Percentiles rank a stretch among this genome's conserved stretches.
Evolutionary conservation across 805 yeast genomes (phyloP).

Genomic region (Yarrowia sp.): DNA sequence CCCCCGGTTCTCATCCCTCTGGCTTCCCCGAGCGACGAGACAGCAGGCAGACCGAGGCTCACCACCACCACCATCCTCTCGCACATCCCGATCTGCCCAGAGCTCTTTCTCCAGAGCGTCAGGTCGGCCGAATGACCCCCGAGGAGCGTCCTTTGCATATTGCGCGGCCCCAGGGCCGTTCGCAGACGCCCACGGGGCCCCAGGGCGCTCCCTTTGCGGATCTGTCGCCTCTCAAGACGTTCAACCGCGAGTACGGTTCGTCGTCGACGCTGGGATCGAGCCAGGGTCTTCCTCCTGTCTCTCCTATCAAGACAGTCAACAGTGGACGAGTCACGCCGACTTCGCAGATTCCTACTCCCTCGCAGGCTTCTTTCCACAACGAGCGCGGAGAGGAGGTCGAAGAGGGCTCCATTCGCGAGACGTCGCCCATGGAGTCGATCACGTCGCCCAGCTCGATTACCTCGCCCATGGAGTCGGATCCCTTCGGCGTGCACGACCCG

Average conservation of each 20-base stretch:
- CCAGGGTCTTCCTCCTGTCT: slow-evolving; percentile 10
- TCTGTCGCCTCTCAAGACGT: slow-evolving; percentile 12
- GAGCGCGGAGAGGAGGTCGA: slow-evolving; percentile 16
- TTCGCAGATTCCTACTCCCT: slow-evolving; percentile 4
- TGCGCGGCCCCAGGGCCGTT: not conserved
- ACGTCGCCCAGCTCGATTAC: not conserved
- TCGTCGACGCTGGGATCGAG: not conserved
- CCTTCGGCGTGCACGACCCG: slow-evolving; percentile 15
- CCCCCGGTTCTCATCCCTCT: too few relatives aligned
- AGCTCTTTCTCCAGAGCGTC: slow-evolving; percentile 9
- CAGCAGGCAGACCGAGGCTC: not conserved
- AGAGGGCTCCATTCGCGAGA: not conserved
- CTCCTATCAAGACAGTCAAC: slow-evolving; percentile 17
- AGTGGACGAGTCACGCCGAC: slow-evolving; percentile 21
- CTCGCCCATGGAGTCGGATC: slow-evolving; percentile 11
- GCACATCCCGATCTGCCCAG: not conserved
- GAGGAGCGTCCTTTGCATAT: slow-evolving; percentile 16
- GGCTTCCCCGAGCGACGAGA: not conserved
- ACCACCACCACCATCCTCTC: not conserved
- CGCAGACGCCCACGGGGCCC: not conserved
- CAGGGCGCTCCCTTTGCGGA: not conserved
- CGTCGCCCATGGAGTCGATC: not conserved
- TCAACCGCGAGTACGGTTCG: slow-evolving; percentile 1
- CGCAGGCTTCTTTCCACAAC: slow-evolving; percentile 13
- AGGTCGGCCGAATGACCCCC: slow-evolving; percentile 5